Evolutionary conservation across 225 moss, liverwort and hornwort species (phyloP).

Genomic region (Pseudisothecium myosuroides): DNA sequence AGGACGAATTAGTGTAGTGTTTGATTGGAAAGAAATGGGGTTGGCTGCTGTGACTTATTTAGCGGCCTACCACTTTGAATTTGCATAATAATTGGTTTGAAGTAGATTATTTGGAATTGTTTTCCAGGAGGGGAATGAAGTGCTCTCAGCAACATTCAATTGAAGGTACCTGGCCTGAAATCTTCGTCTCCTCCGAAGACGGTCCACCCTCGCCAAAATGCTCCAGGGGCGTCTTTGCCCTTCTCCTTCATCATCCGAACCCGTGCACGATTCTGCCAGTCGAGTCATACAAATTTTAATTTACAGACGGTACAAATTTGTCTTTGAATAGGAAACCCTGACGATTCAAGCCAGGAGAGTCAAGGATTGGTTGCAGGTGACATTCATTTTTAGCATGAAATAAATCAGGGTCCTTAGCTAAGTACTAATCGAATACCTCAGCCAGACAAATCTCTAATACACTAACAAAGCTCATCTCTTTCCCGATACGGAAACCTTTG

Average conservation of each 20-base stretch:
- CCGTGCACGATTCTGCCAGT: conserved; percentile 57
- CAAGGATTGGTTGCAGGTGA: background rate
- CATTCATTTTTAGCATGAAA: background rate
- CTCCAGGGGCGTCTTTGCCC: conserved; percentile 31
- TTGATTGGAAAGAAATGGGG: background rate
- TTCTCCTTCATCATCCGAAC: conserved; percentile 79
- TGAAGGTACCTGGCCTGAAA: conserved; percentile 48
- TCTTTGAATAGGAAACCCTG: background rate
- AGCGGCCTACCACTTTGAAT: background rate
- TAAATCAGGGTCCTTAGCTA: background rate
- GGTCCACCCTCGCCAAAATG: conserved; percentile 83
- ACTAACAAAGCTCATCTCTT: background rate
- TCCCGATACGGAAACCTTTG: background rate
- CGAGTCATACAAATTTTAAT: background rate
- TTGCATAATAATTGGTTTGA: background rate
- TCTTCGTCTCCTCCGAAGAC: conserved; percentile 50
- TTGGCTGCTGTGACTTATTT: background rate
- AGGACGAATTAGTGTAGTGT: background rate
- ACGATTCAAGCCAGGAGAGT: background rate
- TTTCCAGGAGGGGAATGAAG: background rate
- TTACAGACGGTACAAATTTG: too few relatives aligned
- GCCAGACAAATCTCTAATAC: background rate
- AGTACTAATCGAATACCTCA: background rate
- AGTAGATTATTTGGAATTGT: background rate
- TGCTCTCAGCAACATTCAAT: background rate